A percentile compares a stretch with the other conserved stretches of the same genome.
These are phyloP conservation scores for Cymbidium sinense DNA, from an alignment of 106 monocot species.

Conservation along the genomic window DNA sequence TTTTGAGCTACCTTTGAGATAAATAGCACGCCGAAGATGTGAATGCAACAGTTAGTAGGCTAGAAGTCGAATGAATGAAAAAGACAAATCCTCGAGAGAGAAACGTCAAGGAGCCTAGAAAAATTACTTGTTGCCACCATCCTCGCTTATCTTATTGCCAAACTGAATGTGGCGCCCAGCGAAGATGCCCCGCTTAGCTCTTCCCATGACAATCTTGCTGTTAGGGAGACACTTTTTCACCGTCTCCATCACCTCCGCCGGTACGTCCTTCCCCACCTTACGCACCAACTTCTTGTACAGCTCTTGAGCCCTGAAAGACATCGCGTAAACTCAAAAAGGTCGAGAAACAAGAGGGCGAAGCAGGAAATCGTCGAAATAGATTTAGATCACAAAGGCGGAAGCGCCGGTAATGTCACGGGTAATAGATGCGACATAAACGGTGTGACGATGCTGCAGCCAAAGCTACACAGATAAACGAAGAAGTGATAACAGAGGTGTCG, in stretches of 20 bases:
- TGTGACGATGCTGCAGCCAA: no score
- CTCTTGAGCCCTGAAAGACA: constrained; percentile 69
- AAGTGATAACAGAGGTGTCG: no score
- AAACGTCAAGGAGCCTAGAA: background rate
- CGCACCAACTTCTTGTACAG: constrained; percentile 64
- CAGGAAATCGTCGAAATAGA: background rate
- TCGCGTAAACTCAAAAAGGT: constrained; percentile 4
- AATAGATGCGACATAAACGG: no score
- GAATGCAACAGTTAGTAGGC: background rate
- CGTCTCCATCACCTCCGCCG: constrained; percentile 38
- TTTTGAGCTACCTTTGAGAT: background rate
- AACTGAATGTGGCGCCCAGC: constrained; percentile 92
- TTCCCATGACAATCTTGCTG: constrained; percentile 65
- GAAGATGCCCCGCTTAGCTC: constrained; percentile 81
- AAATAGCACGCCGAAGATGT: background rate
- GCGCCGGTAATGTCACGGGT: background rate
- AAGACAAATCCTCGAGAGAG: background rate
- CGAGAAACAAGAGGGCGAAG: background rate
- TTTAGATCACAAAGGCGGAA: background rate
- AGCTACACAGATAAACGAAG: no score
- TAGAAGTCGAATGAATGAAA: background rate
- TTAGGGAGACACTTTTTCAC: constrained; percentile 56
- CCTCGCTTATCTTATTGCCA: constrained; percentile 79
- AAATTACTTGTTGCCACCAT: constrained; percentile 85
- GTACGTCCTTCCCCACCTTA: constrained; percentile 41